Evolutionary conservation across 2,329 filamentous ascomycete genomes (phyloP).

Genomic region (Periconia digitata): DNA sequence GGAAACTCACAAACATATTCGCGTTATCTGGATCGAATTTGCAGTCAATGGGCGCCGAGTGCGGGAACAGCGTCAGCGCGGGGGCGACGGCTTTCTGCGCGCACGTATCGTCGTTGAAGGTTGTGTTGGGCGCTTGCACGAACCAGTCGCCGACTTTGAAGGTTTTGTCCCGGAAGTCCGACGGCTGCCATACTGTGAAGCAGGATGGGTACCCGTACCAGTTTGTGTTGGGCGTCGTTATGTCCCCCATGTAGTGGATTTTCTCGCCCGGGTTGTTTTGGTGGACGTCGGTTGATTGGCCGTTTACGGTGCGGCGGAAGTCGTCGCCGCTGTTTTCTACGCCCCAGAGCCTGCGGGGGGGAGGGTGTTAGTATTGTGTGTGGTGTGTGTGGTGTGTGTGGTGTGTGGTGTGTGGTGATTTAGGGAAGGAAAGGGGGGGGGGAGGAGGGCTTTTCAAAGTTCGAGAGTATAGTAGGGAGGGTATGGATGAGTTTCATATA

Average conservation of each 20-base stretch:
- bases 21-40: conserved; percentile 62
- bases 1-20: conserved; percentile 67
- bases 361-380: conserved; percentile 4
- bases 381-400: not conserved
- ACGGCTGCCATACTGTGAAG: conserved; percentile 65
- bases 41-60: conserved; percentile 71
- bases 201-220: conserved; percentile 72
- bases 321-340: conserved; percentile 74
- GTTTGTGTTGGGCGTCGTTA: conserved; percentile 43
- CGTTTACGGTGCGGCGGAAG: conserved; percentile 54
- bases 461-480: too few relatives aligned
- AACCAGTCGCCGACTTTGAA: conserved; percentile 51
- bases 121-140: conserved; percentile 35
- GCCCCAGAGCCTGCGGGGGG: conserved; percentile 34
- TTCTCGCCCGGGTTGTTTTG: conserved; percentile 71
- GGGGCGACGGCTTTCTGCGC: conserved; percentile 40
- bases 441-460: too few relatives aligned
- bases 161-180: conserved; percentile 50
- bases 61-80: conserved; percentile 61
- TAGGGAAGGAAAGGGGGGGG: too few relatives aligned
- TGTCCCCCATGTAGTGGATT: conserved; percentile 68
- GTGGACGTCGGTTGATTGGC: conserved; percentile 61
- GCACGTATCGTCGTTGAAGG: conserved; percentile 52
- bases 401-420: conserved; percentile 1
- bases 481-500: too few relatives aligned